These are phyloP conservation scores for Solanum chacoense DNA, from an alignment of 305 asterid species.

Conservation along the genomic window DNA sequence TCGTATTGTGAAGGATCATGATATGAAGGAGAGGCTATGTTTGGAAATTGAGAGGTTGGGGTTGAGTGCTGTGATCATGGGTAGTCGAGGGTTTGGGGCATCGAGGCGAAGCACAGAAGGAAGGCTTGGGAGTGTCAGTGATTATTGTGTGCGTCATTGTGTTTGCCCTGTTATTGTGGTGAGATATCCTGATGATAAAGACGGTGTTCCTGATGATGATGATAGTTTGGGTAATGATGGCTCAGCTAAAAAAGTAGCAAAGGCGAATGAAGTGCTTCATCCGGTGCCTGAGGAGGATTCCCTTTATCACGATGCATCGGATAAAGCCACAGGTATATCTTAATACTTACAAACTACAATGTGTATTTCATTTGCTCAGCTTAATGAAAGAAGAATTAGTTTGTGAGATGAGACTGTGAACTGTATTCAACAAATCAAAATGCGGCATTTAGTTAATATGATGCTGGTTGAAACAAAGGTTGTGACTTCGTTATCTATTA, in stretches of 20 bases:
- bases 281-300: slow-evolving; percentile 34
- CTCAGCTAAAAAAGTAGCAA: slow-evolving; percentile 13
- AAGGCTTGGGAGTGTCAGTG: slow-evolving; percentile 75
- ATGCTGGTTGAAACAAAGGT: not conserved
- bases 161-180: slow-evolving; percentile 74
- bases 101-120: slow-evolving; percentile 43
- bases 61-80: slow-evolving; percentile 64
- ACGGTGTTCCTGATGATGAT: slow-evolving; percentile 32
- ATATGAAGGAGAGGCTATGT: slow-evolving; percentile 73
- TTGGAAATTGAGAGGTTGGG: slow-evolving; percentile 83
- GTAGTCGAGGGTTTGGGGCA: slow-evolving; percentile 74
- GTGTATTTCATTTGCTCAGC: not conserved
- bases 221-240: slow-evolving; percentile 12
- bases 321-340: slow-evolving; percentile 37
- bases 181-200: slow-evolving; percentile 58
- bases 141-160: slow-evolving; percentile 71
- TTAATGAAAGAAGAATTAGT: not conserved
- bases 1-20: slow-evolving; percentile 71
- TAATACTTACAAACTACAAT: not conserved
- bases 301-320: slow-evolving; percentile 48
- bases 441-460: not conserved
- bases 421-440: not conserved
- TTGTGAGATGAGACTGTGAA: not conserved
- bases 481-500: not conserved
- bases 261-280: slow-evolving; percentile 14